Evolutionary conservation across 106 monocot genomes (phyloP).

Genomic region (Apostasia ramifera): DNA sequence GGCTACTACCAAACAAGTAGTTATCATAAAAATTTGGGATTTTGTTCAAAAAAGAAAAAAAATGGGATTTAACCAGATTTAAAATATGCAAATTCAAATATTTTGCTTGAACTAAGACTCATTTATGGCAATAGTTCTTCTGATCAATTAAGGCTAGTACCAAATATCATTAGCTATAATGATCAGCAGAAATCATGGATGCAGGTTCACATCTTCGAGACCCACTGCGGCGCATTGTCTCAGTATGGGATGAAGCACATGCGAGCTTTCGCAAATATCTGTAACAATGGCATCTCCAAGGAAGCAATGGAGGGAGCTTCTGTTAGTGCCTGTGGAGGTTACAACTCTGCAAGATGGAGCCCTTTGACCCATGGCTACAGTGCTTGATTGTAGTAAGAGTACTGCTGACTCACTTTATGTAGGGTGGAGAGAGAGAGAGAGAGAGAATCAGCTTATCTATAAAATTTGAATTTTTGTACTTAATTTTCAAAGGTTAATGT

Average conservation of each 20-base stretch:
- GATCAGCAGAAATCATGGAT: neutral
- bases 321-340: slow-evolving; percentile 33
- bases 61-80: neutral
- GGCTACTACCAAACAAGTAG: too few relatives aligned
- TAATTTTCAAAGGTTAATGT: too few relatives aligned
- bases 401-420: too few relatives aligned
- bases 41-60: too few relatives aligned
- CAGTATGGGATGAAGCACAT: slow-evolving; percentile 97
- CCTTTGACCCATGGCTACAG: slow-evolving; percentile 28
- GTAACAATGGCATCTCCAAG: slow-evolving; percentile 45
- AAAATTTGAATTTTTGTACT: too few relatives aligned
- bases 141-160: too few relatives aligned
- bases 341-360: slow-evolving; percentile 30
- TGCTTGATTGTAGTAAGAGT: slow-evolving; percentile 12
- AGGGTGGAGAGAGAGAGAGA: too few relatives aligned
- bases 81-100: too few relatives aligned
- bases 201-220: slow-evolving; percentile 75
- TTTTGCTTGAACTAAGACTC: too few relatives aligned
- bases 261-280: slow-evolving; percentile 81
- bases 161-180: neutral
- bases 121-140: too few relatives aligned
- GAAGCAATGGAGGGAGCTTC: slow-evolving; percentile 46
- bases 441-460: too few relatives aligned
- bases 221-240: slow-evolving; percentile 65
- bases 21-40: too few relatives aligned